Percentiles rank a stretch among this genome's conserved stretches.
phyloP scores from a whole-genome alignment of 306 rosid species.

The Psophocarpus tetragonolobus region DNA sequence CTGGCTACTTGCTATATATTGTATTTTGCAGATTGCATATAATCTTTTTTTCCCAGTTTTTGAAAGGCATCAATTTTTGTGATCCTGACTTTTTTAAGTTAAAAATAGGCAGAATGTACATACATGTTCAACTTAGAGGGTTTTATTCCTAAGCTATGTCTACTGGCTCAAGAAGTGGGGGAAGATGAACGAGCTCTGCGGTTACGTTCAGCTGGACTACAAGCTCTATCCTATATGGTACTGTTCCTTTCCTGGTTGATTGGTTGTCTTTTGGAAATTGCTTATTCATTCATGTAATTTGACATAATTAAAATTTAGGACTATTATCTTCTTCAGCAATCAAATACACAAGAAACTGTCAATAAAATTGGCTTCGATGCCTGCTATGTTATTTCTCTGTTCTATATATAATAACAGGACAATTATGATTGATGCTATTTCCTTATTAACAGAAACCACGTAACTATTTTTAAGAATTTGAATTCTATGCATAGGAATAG shows the following conservation, averaged over 20 bases:
- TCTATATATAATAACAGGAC: too few species aligned
- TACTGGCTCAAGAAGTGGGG: conserved; percentile 84
- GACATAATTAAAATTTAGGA: neutral
- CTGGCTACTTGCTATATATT: conserved; percentile 22
- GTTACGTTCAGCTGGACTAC: conserved; percentile 84
- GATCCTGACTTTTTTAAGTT: conserved; percentile 53
- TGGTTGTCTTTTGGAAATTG: conserved; percentile 15
- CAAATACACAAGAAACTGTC: neutral
- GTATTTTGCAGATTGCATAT: conserved; percentile 10
- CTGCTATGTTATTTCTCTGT: too few species aligned
- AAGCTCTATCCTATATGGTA: conserved; percentile 82
- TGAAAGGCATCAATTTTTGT: conserved; percentile 15
- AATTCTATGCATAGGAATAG: conserved; percentile 5
- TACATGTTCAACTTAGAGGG: conserved; percentile 95
- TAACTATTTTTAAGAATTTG: conserved; percentile 1
- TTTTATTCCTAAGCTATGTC: conserved; percentile 83
- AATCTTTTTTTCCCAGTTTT: neutral
- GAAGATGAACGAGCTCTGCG: conserved; percentile 58
- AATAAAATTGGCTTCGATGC: too few species aligned
- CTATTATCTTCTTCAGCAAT: conserved; percentile 16
- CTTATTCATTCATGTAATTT: neutral
- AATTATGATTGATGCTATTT: too few species aligned
- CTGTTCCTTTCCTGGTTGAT: conserved; percentile 25
- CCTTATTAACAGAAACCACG: too few species aligned
- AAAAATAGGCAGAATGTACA: conserved; percentile 75